A percentile compares a stretch with the other conserved stretches of the same genome.
phyloP scores from a whole-genome alignment of 108 stramenopile genomes.

The Phaeodactylum tricornutum region DNA sequence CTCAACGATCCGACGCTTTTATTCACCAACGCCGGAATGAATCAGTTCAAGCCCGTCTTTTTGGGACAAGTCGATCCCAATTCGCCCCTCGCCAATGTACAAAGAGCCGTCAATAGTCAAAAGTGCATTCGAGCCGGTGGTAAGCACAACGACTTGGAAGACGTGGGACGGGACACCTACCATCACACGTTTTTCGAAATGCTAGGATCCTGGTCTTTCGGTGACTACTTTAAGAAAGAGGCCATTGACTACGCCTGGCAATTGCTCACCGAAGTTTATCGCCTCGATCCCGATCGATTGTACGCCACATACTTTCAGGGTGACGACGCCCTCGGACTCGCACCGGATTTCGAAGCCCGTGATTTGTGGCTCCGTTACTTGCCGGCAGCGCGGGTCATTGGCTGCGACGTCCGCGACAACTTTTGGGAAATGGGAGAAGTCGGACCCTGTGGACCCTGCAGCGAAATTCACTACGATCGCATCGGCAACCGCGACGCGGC shows the following conservation, averaged over 20 bases:
- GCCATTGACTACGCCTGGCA: conserved; percentile 95
- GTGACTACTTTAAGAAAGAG: conserved; percentile 92
- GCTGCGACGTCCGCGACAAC: conserved; percentile 86
- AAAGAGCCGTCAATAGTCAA: conserved; percentile 88
- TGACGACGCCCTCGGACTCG: conserved; percentile 72
- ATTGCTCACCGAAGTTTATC: conserved; percentile 84
- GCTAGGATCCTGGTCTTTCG: conserved; percentile 96
- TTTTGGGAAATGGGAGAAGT: conserved; percentile 99
- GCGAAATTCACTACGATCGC: conserved; percentile 96
- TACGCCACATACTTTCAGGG: conserved; percentile 99
- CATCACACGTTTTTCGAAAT: conserved; percentile 99
- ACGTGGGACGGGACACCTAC: conserved; percentile 96
- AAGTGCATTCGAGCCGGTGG: conserved; percentile 99
- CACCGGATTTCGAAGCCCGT: conserved; percentile 78
- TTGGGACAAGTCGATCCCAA: conserved; percentile 85
- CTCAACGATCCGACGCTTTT: conserved; percentile 96
- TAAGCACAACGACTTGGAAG: conserved; percentile 99
- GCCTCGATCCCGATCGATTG: conserved; percentile 65
- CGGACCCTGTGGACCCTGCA: conserved; percentile 96
- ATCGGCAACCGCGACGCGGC: conserved; percentile 91
- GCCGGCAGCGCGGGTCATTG: conserved; percentile 72
- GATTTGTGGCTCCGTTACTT: conserved; percentile 71
- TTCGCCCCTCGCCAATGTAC: conserved; percentile 54
- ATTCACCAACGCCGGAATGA: conserved; percentile 99
- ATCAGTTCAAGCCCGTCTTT: conserved; percentile 99